Evolutionary conservation across 352 stramenopile species (phyloP).

Genomic region (Phytophthora litchii): DNA sequence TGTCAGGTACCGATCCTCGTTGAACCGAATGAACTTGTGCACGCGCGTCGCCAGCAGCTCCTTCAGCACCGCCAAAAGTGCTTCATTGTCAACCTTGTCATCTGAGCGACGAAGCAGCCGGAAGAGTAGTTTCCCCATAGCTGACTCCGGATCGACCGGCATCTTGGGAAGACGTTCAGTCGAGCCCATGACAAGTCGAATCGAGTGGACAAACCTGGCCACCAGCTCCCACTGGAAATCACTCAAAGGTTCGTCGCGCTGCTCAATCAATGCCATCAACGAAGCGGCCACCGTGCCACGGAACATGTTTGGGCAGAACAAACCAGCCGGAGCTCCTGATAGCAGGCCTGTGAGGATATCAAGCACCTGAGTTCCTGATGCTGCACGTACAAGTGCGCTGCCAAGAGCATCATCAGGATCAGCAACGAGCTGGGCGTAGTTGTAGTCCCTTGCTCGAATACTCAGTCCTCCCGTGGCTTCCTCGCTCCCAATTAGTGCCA

Average conservation of each 20-base stretch:
- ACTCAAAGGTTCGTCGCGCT: constrained; percentile 32
- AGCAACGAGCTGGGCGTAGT: constrained; percentile 66
- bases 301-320: constrained; percentile 79
- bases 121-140: constrained; percentile 67
- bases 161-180: constrained; percentile 14
- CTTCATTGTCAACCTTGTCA: constrained; percentile 6
- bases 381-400: constrained; percentile 48
- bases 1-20: constrained; percentile 41
- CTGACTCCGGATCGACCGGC: constrained; percentile 45
- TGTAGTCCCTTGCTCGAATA: constrained; percentile 57
- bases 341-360: constrained; percentile 69
- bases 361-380: constrained; percentile 67
- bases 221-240: constrained; percentile 59
- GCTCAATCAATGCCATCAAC: constrained; percentile 53
- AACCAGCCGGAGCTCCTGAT: constrained; percentile 50
- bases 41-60: constrained; percentile 55
- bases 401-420: constrained; percentile 52
- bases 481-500: constrained; percentile 55
- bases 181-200: constrained; percentile 48
- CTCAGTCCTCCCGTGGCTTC: constrained; percentile 45
- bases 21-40: constrained; percentile 65
- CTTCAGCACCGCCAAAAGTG: constrained; percentile 45
- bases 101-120: constrained; percentile 44
- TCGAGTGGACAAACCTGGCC: constrained; percentile 60
- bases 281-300: constrained; percentile 56